Conservation (phyloP, 371 early-diverging fungal species). For the Blakeslea trispora region DNA sequence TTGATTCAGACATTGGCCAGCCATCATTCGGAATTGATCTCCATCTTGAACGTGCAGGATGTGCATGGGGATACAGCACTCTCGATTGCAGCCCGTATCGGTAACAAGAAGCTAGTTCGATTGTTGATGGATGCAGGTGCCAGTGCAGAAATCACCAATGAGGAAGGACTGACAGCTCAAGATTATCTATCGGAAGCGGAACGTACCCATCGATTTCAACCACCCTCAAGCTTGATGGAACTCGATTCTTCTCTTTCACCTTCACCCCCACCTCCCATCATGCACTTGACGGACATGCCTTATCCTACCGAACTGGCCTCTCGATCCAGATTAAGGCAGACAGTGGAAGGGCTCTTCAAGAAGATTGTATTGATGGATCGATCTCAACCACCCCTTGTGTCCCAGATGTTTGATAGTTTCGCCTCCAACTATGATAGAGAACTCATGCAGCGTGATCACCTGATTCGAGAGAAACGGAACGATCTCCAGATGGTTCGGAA, state of each 20-base stretch:
- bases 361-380: constrained; percentile 15
- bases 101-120: constrained; percentile 72
- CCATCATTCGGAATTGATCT: constrained; percentile 53
- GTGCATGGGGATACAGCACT: constrained; percentile 89
- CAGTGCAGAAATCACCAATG: constrained; percentile 71
- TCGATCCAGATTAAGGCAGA: constrained; percentile 20
- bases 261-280: background rate
- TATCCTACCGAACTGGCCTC: constrained; percentile 26
- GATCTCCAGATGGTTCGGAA: constrained; percentile 35
- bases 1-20: constrained; percentile 57
- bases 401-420: constrained; percentile 34
- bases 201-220: constrained; percentile 14
- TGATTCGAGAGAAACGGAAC: constrained; percentile 31
- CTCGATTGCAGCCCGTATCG: constrained; percentile 82
- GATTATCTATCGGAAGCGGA: constrained; percentile 55
- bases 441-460: constrained; percentile 30
- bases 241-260: constrained; percentile 14
- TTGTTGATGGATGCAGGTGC: constrained; percentile 85
- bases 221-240: background rate
- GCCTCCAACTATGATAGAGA: constrained; percentile 38
- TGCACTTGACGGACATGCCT: background rate
- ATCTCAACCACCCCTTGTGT: constrained; percentile 17
- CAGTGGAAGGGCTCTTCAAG: constrained; percentile 21
- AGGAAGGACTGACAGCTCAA: constrained; percentile 70
- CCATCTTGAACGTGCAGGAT: constrained; percentile 81